Evolutionary conservation across 192 early-diverging fungal species (phyloP), one percentile per base, ranked within the genome.

Genomic region (Phlyctochytrium planicorne): DNA sequence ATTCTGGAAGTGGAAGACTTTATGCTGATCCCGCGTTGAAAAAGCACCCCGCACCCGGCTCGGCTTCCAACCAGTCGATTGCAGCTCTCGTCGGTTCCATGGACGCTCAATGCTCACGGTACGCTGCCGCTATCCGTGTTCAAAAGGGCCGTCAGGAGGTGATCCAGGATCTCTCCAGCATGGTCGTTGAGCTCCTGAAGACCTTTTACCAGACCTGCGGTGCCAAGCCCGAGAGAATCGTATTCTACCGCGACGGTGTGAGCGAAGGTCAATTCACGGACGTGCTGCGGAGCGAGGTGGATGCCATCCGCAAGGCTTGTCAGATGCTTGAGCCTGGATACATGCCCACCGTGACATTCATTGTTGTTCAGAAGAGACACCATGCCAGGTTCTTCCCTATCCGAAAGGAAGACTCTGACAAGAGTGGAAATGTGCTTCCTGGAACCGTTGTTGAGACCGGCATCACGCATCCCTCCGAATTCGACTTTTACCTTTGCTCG

Each of bases 331-430:
- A 94, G 36, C 27, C 73, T 2, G 73, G 68, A 6, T 96, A 98
- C 81, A 70, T 73, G 1, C 95, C 95, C 0, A 72, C 78, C 20
- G 82, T 98, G 33, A 95, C 95, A 3, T 94, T 88, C 76, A 78
- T 94, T 2, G 79, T 91, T 12, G 90, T 92, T 0, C 91, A 93
- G 70, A 96, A 98, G 75, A 89, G 94, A 16, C 94, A 98, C 72
- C 91, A 94, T 52, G 88, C 91, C 1, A 78, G 90, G 3, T 92
- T 91, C 62, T 87, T 87, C 76, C 83, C 81, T 23, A 78, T 80
- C 36, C 71, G 74, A 27, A 79, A 83, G 65, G 82, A 84, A 59
- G 82, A 86, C 71, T 69, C 73, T 4, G 84, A 88, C 64, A 34
- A 68, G 2, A 72, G 63, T 16, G 86, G 84, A 25, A 88, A 88